Conservation (phyloP, 169 alveolate genomes). For the Pseudocohnilembus persalinus region DNA sequence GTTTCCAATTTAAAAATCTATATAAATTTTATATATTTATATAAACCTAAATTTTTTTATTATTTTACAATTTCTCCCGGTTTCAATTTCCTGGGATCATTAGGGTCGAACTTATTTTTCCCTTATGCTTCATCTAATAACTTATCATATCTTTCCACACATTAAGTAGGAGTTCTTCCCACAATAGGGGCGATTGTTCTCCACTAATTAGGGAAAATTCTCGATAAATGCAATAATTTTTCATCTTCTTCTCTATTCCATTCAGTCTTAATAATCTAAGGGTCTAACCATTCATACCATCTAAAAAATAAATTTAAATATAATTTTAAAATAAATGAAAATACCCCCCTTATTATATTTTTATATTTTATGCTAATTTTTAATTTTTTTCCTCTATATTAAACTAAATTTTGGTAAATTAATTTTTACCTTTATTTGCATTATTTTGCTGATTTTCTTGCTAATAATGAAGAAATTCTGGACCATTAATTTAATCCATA, state of each 20-base stretch:
- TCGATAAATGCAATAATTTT: constrained; percentile 97
- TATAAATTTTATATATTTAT: no score
- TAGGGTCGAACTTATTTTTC: constrained; percentile 83
- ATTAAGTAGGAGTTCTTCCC: constrained; percentile 99
- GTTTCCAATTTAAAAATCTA: no score
- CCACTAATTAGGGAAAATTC: constrained; percentile 99
- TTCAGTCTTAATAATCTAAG: constrained; percentile 98
- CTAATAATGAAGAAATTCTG: constrained; percentile 97
- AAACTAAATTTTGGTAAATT: no score
- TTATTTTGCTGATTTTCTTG: constrained; percentile 98
- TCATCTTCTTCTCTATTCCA: constrained; percentile 99
- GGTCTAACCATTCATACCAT: constrained; percentile 98
- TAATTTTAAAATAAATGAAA: no score
- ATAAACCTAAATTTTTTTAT: no score
- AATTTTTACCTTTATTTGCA: constrained; percentile 99
- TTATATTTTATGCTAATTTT: not conserved
- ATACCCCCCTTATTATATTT: not conserved
- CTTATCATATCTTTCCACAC: constrained; percentile 98
- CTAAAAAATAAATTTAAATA: constrained; percentile 30
- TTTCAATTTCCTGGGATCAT: constrained; percentile 95
- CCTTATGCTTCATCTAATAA: constrained; percentile 98
- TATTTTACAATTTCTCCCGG: constrained; percentile 97
- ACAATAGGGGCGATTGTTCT: constrained; percentile 99
- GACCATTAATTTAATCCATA: constrained; percentile 99
- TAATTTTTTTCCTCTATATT: no score